phyloP scores from a whole-genome alignment of 768 basidiomycete species.

The Russula olivacea region DNA sequence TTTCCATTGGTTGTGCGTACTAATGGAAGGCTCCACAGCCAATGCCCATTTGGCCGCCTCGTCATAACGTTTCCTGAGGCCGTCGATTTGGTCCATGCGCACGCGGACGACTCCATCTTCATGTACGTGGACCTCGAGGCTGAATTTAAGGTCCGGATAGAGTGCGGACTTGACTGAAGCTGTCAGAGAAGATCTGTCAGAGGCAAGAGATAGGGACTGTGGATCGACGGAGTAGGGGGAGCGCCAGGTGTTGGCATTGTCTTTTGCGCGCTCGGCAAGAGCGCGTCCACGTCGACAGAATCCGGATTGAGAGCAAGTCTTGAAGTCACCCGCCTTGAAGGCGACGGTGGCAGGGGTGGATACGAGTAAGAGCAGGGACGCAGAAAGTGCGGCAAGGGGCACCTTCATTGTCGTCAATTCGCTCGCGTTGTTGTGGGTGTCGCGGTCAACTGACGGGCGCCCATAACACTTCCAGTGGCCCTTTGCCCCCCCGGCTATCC shows the following conservation, averaged over 20 bases:
- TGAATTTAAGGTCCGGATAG: conserved; percentile 79
- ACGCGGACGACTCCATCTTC: conserved; percentile 87
- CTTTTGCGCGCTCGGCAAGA: conserved; percentile 65
- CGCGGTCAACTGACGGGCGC: background rate
- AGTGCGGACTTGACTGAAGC: conserved; percentile 74
- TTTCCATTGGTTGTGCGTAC: conserved; percentile 56
- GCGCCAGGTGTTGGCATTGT: conserved; percentile 54
- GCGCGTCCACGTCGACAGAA: conserved; percentile 93
- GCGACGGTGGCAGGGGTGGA: conserved; percentile 39
- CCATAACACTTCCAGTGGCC: background rate
- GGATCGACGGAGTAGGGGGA: conserved; percentile 83
- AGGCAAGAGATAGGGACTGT: conserved; percentile 45
- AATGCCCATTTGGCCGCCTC: conserved; percentile 91
- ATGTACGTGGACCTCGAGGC: conserved; percentile 77
- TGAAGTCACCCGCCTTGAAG: conserved; percentile 84
- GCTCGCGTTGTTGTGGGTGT: background rate
- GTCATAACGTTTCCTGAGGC: conserved; percentile 79
- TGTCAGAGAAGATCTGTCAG: conserved; percentile 56
- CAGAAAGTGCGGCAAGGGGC: conserved; percentile 9
- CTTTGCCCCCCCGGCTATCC: conserved; percentile 1
- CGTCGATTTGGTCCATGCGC: conserved; percentile 82
- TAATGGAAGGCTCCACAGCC: conserved; percentile 60
- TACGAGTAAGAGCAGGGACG: conserved; percentile 32
- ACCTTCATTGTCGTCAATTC: conserved; percentile 23
- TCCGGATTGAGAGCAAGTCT: conserved; percentile 88